Base-by-base conservation (phyloP, 441 rosid species). In the Pelargonium myrrhifolium region DNA sequence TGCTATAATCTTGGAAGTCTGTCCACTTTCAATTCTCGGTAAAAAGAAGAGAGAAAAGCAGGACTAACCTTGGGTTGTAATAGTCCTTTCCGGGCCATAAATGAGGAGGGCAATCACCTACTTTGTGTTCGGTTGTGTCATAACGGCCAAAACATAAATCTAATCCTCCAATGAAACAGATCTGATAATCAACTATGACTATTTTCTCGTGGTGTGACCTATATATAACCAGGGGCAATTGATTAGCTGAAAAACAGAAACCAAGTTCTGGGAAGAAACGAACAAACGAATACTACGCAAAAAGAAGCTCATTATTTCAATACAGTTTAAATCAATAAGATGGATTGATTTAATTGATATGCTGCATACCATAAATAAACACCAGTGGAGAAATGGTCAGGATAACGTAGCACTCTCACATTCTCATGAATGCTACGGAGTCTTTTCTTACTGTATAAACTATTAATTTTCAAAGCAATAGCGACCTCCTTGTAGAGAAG, bases 121-220 rank as follows among this genome's bases (percentile, higher is more conserved):
- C 89, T 77, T 69, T 87, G 80, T 95, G 99, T 75, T 92, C 93
- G 76, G 62, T 64, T 45, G 97, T 83, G 82, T 95, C 98, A 79
- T 86, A 92, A 64, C 99, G 99, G 68, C 99, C 99, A 80, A 95
- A 95, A 77, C 99, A 95, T 80, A 95, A 83, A 81, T 95, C 99
- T 65, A 95, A 77, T 65, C 98, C 99, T 78, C 99, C 96, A 75
- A 95, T 81, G 78, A 87, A 95, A 81, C 98, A 95, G 74, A 95
- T 83, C 59, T 86, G 93, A 77, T 92, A 66, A 88, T 95, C 99
- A 74, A 95, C 85, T 65, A 95, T 95, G 75, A 95, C 91, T 43
- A 92, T 79, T 75, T 95, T 92, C 80, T 95, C 99, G 79, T 95
- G 99, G 86, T 92, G 99, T 75, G 99, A 95, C 99, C 99, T 95